These are phyloP conservation scores for Hericium coralloides DNA, from an alignment of 768 basidiomycete genomes.

Conservation along the genomic window DNA sequence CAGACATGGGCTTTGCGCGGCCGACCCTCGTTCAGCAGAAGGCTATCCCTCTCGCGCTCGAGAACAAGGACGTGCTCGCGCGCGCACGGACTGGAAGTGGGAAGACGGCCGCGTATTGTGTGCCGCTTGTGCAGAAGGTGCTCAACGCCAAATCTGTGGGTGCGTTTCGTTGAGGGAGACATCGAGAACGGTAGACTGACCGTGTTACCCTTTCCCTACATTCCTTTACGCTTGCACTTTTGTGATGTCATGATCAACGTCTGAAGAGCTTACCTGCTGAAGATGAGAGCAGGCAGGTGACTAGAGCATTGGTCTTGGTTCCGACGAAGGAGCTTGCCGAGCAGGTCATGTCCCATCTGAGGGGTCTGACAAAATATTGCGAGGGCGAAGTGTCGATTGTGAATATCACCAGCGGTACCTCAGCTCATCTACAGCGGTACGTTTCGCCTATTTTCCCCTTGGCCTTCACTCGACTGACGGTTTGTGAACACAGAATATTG, in stretches of 20 bases:
- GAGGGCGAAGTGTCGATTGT: conserved; percentile 61
- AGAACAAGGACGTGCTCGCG: conserved; percentile 85
- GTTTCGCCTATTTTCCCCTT: conserved; percentile 8
- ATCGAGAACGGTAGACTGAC: background rate
- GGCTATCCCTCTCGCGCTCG: conserved; percentile 87
- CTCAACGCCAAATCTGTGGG: conserved; percentile 53
- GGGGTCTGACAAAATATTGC: conserved; percentile 63
- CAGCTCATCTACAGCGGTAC: conserved; percentile 67
- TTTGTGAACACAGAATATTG: conserved; percentile 28
- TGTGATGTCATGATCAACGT: background rate
- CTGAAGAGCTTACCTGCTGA: conserved; percentile 8
- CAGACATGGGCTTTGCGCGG: conserved; percentile 80
- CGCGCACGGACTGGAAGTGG: conserved; percentile 93
- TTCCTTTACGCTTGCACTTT: background rate
- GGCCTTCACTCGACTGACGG: background rate
- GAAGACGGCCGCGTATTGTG: conserved; percentile 93
- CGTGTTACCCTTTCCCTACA: background rate
- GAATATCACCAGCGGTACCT: conserved; percentile 70
- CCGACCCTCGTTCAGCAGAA: conserved; percentile 91
- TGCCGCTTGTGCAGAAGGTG: conserved; percentile 87
- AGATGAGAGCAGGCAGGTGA: conserved; percentile 34
- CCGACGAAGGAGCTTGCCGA: conserved; percentile 91
- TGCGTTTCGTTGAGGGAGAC: conserved; percentile 1
- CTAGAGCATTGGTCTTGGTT: conserved; percentile 72
- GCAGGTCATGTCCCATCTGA: conserved; percentile 72